Evolutionary conservation across 2,329 filamentous ascomycete species (phyloP).

Genomic region (Fusarium sambucinum): DNA sequence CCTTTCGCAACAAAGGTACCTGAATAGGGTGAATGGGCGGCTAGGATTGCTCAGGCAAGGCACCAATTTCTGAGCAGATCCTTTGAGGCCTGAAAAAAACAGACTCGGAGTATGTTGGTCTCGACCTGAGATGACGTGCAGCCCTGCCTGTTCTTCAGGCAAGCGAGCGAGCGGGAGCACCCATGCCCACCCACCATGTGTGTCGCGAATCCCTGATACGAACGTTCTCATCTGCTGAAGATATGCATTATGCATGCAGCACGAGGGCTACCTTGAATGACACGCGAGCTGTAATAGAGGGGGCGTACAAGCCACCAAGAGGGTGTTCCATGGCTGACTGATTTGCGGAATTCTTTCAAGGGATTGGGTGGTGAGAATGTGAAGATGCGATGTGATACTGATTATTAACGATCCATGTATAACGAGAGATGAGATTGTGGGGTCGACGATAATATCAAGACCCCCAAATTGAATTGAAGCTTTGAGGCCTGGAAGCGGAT

Average conservation of each 20-base stretch:
- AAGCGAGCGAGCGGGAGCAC: constrained; percentile 40
- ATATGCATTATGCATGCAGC: constrained; percentile 3
- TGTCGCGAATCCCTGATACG: constrained; percentile 26
- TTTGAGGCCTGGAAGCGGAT: constrained; percentile 42
- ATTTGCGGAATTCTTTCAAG: not conserved
- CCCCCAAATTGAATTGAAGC: constrained; percentile 18
- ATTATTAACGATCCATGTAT: constrained; percentile 13
- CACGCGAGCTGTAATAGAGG: constrained; percentile 15
- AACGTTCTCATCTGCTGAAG: constrained; percentile 15
- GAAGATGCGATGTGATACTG: constrained; percentile 7
- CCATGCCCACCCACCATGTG: constrained; percentile 34
- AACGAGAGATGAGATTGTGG: constrained; percentile 40
- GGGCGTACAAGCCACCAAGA: constrained; percentile 26
- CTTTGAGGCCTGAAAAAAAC: constrained; percentile 35
- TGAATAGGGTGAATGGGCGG: not conserved
- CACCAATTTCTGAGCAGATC: constrained; percentile 8
- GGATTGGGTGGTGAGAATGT: not conserved
- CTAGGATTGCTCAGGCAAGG: constrained; percentile 16
- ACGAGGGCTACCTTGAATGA: constrained; percentile 11
- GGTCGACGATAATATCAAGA: constrained; percentile 23
- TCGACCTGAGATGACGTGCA: constrained; percentile 48
- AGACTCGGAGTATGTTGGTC: constrained; percentile 10
- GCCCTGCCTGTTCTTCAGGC: constrained; percentile 11
- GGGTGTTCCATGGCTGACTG: constrained; percentile 11
- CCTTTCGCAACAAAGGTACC: not conserved